Conservation (phyloP, 2,329 filamentous ascomycete genomes). For the Aureobasidium sp. region DNA sequence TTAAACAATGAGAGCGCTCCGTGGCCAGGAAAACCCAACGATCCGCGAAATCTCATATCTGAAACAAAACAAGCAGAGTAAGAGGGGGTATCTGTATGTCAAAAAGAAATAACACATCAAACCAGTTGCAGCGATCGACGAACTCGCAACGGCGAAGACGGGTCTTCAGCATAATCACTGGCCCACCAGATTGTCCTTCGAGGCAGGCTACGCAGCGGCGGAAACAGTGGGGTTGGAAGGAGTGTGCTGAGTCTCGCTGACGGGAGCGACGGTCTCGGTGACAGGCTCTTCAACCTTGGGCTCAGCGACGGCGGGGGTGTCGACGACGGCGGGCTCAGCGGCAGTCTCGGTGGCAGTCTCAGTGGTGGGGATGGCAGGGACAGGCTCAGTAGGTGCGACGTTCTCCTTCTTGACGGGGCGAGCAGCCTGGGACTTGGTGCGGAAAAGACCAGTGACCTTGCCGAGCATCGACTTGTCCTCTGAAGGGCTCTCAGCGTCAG, state of each 20-base stretch:
- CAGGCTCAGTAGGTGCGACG: conserved; percentile 25
- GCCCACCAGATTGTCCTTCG: conserved; percentile 19
- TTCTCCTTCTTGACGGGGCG: conserved; percentile 33
- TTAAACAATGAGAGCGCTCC: conserved; percentile 19
- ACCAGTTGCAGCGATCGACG: conserved; percentile 19
- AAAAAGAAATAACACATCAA: conserved; percentile 16
- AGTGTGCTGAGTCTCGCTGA: conserved; percentile 21
- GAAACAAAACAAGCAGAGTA: conserved; percentile 13
- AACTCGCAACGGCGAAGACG: conserved; percentile 9
- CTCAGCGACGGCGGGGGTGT: conserved; percentile 10
- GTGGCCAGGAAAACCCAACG: conserved; percentile 13
- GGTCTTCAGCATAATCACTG: conserved; percentile 7
- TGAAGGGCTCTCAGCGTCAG: conserved; percentile 24
- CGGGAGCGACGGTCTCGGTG: conserved; percentile 24
- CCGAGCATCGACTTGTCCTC: conserved; percentile 20
- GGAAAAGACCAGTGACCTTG: conserved; percentile 30
- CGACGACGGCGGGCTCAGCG: conserved; percentile 1
- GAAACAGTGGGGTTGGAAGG: conserved; percentile 25
- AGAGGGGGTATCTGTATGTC: conserved; percentile 17
- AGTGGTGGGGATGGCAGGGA: conserved; percentile 7
- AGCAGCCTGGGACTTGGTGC: conserved; percentile 36
- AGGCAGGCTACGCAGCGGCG: conserved; percentile 27
- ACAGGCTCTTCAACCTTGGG: conserved; percentile 21
- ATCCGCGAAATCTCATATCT: neutral
- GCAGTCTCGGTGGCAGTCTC: conserved; percentile 15